Base-by-base conservation (phyloP, 176 grass and related monocot species). In the Microstegium vimineum region DNA sequence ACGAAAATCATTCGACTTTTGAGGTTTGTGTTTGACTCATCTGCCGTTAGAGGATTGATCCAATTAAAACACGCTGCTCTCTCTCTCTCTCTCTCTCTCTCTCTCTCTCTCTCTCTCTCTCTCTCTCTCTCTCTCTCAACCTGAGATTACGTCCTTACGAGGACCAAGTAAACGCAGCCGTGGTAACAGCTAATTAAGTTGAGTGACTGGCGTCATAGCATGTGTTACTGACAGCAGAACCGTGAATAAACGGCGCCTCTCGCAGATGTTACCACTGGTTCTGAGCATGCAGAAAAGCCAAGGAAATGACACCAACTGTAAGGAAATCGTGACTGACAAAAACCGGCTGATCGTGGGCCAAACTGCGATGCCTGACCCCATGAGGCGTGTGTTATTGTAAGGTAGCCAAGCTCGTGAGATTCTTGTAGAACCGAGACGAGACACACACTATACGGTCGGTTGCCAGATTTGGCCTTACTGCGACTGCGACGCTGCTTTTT, bases 341-440 rank as follows among this genome's bases (percentile, higher is more conserved):
- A n/a, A 69, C 77, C 47, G 30, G 46, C 14, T 33, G 60, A 64
- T 56, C 28, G 15, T 60, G 56, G 46, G 38, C 28, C 45, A 54
- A 73, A 45, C 22, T 33, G 35, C 38, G 67, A 42, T 28, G 35
- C 25, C 56, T 60, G 62, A 13, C 43, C 31, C 46, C 42, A 36
- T 46, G 15, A 4, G 5, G 22, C 22, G 37, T 32, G 59, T 3
- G 36, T 1, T 9, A 23, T 30, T 16, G 17, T 32, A 62, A 52
- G 11, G 33, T 80, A 67, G 76, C 61, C 26, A 23, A 75, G 26
- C 51, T 40, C 37, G 47, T 51, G 69, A 72, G 69, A 62, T 89
- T 74, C 70, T 68, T 35, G 41, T 45, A 10, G 23, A 4, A 30
- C 37, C 37, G 8, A 17, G 26, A 27, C 16, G 54, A 59, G 54